A percentile compares a stretch with the other conserved stretches of the same genome.
These are phyloP conservation scores for Coniochaeta prunicola DNA, from an alignment of 2,329 filamentous ascomycete genomes.

Conservation along the genomic window DNA sequence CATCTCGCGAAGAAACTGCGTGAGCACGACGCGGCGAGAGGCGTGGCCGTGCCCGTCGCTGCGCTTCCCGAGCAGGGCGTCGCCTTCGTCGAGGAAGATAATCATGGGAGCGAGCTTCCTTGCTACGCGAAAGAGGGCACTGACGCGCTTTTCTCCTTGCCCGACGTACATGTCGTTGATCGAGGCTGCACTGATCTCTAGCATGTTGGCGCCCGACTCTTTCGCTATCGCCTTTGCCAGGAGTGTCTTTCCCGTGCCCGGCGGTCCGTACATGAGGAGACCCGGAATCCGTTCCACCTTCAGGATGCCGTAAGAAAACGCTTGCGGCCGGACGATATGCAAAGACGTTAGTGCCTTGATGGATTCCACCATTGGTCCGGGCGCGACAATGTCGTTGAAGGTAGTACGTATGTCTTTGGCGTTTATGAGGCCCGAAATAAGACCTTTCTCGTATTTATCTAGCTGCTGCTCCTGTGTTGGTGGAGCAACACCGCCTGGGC, in stretches of 20 bases:
- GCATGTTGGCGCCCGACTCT: slow-evolving; percentile 62
- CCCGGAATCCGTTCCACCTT: slow-evolving; percentile 87
- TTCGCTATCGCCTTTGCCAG: slow-evolving; percentile 64
- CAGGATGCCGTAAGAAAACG: slow-evolving; percentile 92
- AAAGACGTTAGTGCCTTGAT: slow-evolving; percentile 84
- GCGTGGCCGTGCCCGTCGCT: slow-evolving; percentile 57
- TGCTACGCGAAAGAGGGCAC: slow-evolving; percentile 83
- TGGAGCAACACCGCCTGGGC: slow-evolving; percentile 11
- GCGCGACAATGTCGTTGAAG: slow-evolving; percentile 79
- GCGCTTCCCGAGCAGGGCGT: slow-evolving; percentile 80
- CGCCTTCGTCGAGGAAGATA: slow-evolving; percentile 95
- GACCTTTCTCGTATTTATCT: slow-evolving; percentile 73
- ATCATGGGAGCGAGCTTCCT: slow-evolving; percentile 88
- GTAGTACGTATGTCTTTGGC: slow-evolving; percentile 76
- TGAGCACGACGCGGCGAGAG: slow-evolving; percentile 82
- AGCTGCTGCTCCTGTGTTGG: slow-evolving; percentile 21
- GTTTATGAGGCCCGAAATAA: slow-evolving; percentile 76
- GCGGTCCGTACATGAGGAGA: slow-evolving; percentile 79
- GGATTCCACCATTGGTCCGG: slow-evolving; percentile 70
- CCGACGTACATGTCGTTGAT: slow-evolving; percentile 97
- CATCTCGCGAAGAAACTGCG: slow-evolving; percentile 96
- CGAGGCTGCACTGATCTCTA: slow-evolving; percentile 84
- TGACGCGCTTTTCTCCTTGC: slow-evolving; percentile 92
- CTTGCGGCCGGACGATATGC: slow-evolving; percentile 79
- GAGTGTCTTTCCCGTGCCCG: slow-evolving; percentile 69